Conservation (phyloP, 495 filamentous ascomycete genomes). For the Penicillium malachiteum region DNA sequence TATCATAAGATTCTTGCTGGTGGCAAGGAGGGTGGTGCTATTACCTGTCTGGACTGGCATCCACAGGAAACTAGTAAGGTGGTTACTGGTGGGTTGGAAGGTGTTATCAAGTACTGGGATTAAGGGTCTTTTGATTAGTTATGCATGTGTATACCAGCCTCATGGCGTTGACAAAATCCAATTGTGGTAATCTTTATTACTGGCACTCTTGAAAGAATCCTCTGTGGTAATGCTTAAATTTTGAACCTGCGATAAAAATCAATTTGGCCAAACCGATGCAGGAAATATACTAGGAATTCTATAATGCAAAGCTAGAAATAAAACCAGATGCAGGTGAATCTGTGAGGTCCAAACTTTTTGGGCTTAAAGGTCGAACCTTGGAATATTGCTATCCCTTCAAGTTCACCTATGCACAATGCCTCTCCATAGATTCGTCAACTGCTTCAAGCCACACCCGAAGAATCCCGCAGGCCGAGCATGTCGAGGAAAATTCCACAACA, state of each 20-base stretch:
- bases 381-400: background rate
- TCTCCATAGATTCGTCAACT: conserved; percentile 11
- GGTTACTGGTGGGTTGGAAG: conserved; percentile 84
- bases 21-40: conserved; percentile 58
- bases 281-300: background rate
- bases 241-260: background rate
- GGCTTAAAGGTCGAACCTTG: background rate
- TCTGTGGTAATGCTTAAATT: background rate
- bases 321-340: background rate
- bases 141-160: conserved; percentile 11
- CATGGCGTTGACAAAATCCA: conserved; percentile 7
- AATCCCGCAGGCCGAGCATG: conserved; percentile 14
- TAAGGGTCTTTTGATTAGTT: conserved; percentile 35
- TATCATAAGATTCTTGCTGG: conserved; percentile 88
- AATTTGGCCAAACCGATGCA: background rate
- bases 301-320: background rate
- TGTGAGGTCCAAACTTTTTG: background rate
- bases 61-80: conserved; percentile 94
- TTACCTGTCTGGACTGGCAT: conserved; percentile 87
- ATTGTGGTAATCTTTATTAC: background rate
- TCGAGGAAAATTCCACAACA: conserved; percentile 34
- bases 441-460: conserved; percentile 5
- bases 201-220: too few species aligned
- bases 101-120: conserved; percentile 94
- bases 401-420: conserved; percentile 1